Evolutionary conservation across 2,329 filamentous ascomycete genomes (phyloP).

Genomic region (Fusarium buxicola): DNA sequence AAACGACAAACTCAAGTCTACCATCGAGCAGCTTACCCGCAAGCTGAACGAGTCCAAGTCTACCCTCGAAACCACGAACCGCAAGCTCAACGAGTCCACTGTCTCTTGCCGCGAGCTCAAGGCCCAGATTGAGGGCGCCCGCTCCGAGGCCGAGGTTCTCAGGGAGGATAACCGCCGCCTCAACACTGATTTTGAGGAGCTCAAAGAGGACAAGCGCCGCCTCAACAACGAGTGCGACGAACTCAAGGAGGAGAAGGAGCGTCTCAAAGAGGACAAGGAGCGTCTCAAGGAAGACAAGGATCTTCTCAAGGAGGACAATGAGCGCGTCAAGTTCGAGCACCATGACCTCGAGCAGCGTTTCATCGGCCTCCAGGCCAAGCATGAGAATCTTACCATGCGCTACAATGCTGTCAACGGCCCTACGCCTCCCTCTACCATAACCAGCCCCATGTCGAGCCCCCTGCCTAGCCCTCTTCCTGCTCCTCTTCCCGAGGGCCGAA

Average conservation of each 20-base stretch:
- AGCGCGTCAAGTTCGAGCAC: constrained; percentile 46
- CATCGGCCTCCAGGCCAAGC: constrained; percentile 45
- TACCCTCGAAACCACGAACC: constrained; percentile 37
- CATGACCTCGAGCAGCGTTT: constrained; percentile 44
- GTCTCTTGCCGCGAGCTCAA: constrained; percentile 43
- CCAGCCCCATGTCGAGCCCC: constrained; percentile 43
- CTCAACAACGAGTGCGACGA: constrained; percentile 45
- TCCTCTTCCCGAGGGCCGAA: constrained; percentile 44
- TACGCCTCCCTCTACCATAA: constrained; percentile 38
- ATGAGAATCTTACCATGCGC: constrained; percentile 47
- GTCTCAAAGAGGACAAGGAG: constrained; percentile 10
- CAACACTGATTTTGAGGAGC: constrained; percentile 41
- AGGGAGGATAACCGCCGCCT: constrained; percentile 45
- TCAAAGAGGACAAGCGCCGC: constrained; percentile 44
- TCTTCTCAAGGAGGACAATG: constrained; percentile 44
- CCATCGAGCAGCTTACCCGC: constrained; percentile 46
- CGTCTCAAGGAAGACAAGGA: constrained; percentile 39
- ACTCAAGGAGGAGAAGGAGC: constrained; percentile 38
- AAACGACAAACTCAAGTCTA: constrained; percentile 45
- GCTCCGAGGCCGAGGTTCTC: constrained; percentile 42
- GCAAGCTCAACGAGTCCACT: constrained; percentile 44
- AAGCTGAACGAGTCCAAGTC: constrained; percentile 47
- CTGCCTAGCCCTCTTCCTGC: constrained; percentile 41
- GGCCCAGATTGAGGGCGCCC: constrained; percentile 43
- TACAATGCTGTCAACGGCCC: constrained; percentile 44